A percentile compares a stretch with the other conserved stretches of the same genome.
Conservation (phyloP, 805 yeast genomes). For the Allodekkera sacchari region DNA sequence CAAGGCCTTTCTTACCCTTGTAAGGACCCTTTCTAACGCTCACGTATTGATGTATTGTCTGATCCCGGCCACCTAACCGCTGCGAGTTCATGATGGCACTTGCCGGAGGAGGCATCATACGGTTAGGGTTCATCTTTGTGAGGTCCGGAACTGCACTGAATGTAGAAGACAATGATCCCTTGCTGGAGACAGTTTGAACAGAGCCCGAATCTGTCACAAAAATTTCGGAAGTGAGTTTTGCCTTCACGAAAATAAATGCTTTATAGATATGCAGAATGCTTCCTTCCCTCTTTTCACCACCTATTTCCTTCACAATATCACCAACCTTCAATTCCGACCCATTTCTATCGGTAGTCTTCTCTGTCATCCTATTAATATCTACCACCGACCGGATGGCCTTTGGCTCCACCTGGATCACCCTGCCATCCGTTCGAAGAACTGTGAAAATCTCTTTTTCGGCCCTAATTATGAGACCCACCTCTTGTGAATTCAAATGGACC, state of each 20-base stretch:
- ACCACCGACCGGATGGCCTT: slow-evolving; percentile 77
- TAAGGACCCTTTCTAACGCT: slow-evolving; percentile 86
- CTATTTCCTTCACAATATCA: slow-evolving; percentile 81
- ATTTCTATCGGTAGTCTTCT: slow-evolving; percentile 75
- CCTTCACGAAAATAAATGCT: slow-evolving; percentile 68
- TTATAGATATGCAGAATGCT: slow-evolving; percentile 80
- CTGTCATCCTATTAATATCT: slow-evolving; percentile 53
- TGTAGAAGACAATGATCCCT: slow-evolving; percentile 58
- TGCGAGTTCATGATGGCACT: slow-evolving; percentile 38
- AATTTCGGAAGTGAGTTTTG: slow-evolving; percentile 72
- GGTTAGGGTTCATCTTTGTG: slow-evolving; percentile 81
- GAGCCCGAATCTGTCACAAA: slow-evolving; percentile 71
- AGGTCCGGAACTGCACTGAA: slow-evolving; percentile 48
- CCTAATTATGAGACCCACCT: slow-evolving; percentile 82
- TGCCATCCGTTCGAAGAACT: slow-evolving; percentile 76
- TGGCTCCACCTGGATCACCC: slow-evolving; percentile 62
- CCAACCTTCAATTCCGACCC: slow-evolving; percentile 86
- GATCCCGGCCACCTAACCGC: slow-evolving; percentile 66
- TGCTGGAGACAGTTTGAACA: slow-evolving; percentile 78
- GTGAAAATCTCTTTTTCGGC: slow-evolving; percentile 84
- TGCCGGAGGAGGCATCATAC: slow-evolving; percentile 50
- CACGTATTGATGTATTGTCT: slow-evolving; percentile 74
- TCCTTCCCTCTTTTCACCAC: slow-evolving; percentile 85
- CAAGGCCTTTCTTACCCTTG: slow-evolving; percentile 90
- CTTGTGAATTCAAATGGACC: slow-evolving; percentile 77